Evolutionary conservation across 192 early-diverging fungal species (phyloP), one percentile per base, ranked within the genome.

Genomic region (Coemansia sp.): DNA sequence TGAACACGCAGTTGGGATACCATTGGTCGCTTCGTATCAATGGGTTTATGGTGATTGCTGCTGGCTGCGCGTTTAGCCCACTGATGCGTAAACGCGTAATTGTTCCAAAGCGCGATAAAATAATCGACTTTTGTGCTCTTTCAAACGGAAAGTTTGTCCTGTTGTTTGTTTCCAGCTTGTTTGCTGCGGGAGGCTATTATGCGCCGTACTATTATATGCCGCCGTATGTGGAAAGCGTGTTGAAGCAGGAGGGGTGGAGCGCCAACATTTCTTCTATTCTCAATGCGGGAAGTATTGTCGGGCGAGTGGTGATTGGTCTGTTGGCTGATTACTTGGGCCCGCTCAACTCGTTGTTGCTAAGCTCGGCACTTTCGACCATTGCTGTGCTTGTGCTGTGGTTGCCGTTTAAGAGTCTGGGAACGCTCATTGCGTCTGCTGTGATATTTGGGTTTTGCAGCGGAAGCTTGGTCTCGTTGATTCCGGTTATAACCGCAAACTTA

Each of bases 21-120:
- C 53, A 71, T 19, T 91, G 89, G 88, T 81, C 88, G 4, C 76
- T 95, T 9, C 84, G 91, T n/a, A 81, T 89, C 37, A 83, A 81
- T 21, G 88, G 86, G 12, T 58, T 87, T 11, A 68, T 88, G 5
- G 51, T 72, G 0, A 76, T 84, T 24, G 69, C 10, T 0, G 45
- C 65, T 1, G 32, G 60, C 19, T n/a, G 32, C 0, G 49, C 22
- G 5, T 21, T 43, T 10, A 65, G 66, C 9, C 63, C 47, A 24
- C 45, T 78, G 24, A 65, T 78, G 67, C 61, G 62, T 23, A 69
- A 49, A 14, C 70, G 70, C n/a, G 37, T 78, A 1, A 29, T 58
- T 27, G 55, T 69, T 6, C 12, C 58, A 1, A 58, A 41, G 2
- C 58, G 66, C 22, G 70, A 72, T 22, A 62, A 66, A 49, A 62